Conservation (phyloP, 2,329 filamentous ascomycete genomes). For the Cryphonectria carpinicola region DNA sequence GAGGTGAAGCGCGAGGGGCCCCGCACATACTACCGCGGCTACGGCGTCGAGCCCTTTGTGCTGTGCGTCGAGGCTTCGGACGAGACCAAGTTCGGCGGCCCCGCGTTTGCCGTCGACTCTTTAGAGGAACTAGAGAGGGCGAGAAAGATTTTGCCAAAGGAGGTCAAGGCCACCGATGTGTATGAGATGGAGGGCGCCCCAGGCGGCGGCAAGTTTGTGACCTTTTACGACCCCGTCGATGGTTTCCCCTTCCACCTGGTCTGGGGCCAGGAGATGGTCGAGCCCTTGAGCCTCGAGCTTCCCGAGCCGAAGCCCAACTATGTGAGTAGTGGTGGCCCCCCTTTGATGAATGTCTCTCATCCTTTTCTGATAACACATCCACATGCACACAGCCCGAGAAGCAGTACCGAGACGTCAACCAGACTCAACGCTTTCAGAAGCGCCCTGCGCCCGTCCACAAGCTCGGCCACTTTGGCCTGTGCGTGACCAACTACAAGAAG, state of each 20-base stretch:
- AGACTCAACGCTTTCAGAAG: slow-evolving; percentile 54
- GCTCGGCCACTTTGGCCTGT: slow-evolving; percentile 59
- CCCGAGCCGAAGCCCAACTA: slow-evolving; percentile 52
- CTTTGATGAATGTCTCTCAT: not conserved
- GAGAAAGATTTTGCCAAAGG: slow-evolving; percentile 49
- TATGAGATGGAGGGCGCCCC: slow-evolving; percentile 55
- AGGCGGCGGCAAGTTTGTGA: slow-evolving; percentile 55
- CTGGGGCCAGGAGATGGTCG: slow-evolving; percentile 52
- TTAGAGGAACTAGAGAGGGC: slow-evolving; percentile 59
- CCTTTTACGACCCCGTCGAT: slow-evolving; percentile 57
- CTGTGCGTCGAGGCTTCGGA: slow-evolving; percentile 55
- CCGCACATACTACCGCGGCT: slow-evolving; percentile 63
- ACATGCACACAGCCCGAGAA: slow-evolving; percentile 14
- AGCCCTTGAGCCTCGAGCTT: slow-evolving; percentile 43
- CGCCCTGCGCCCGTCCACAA: slow-evolving; percentile 55
- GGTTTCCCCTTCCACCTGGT: slow-evolving; percentile 62
- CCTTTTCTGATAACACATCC: not conserved
- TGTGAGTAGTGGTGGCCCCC: slow-evolving; percentile 14
- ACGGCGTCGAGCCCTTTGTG: slow-evolving; percentile 63
- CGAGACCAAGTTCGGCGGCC: slow-evolving; percentile 58
- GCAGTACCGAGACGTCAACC: slow-evolving; percentile 46
- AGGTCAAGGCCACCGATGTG: slow-evolving; percentile 51
- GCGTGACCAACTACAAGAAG: slow-evolving; percentile 54
- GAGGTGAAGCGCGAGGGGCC: slow-evolving; percentile 44
- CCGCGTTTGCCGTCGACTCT: slow-evolving; percentile 60